Evolutionary conservation across 2,329 filamentous ascomycete species (phyloP).

Genomic region (Pseudogymnoascus sp.): DNA sequence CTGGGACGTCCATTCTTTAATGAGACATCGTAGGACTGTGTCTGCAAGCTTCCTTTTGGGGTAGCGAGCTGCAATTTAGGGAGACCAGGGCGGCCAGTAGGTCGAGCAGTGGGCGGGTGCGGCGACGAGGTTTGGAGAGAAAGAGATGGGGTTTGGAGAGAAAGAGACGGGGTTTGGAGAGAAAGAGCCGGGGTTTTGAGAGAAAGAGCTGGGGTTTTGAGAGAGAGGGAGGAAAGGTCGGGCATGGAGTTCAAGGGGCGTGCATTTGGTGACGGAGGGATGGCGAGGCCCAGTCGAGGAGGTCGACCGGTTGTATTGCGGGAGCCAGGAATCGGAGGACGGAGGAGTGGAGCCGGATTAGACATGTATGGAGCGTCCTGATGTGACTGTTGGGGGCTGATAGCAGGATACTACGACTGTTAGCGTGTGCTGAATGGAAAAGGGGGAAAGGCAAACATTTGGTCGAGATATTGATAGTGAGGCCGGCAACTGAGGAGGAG

Average conservation of each 20-base stretch:
- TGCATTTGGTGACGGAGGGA: conserved; percentile 76
- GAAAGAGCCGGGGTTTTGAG: conserved; percentile 18
- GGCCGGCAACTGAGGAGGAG: background rate
- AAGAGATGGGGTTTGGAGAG: conserved; percentile 19
- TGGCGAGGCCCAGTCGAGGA: conserved; percentile 66
- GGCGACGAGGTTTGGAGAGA: conserved; percentile 30
- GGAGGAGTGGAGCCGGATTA: conserved; percentile 28
- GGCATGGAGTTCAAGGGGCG: conserved; percentile 53
- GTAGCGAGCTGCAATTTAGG: conserved; percentile 82
- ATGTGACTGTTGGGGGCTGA: conserved; percentile 14
- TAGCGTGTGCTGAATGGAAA: background rate
- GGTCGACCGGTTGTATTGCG: conserved; percentile 25
- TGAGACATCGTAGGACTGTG: conserved; percentile 53
- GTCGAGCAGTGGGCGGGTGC: conserved; percentile 36
- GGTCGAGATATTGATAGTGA: conserved; percentile 6
- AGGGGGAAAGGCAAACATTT: background rate
- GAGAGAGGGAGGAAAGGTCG: conserved; percentile 19
- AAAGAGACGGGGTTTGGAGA: conserved; percentile 13
- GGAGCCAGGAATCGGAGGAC: conserved; percentile 30
- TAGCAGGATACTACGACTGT: background rate
- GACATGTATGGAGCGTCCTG: conserved; percentile 22
- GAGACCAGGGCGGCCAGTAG: conserved; percentile 43
- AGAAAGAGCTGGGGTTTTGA: conserved; percentile 19
- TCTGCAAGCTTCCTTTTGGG: conserved; percentile 71
- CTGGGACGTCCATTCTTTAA: conserved; percentile 26